Conservation (phyloP, 192 early-diverging fungal species). For the Entrophospora sp. region DNA sequence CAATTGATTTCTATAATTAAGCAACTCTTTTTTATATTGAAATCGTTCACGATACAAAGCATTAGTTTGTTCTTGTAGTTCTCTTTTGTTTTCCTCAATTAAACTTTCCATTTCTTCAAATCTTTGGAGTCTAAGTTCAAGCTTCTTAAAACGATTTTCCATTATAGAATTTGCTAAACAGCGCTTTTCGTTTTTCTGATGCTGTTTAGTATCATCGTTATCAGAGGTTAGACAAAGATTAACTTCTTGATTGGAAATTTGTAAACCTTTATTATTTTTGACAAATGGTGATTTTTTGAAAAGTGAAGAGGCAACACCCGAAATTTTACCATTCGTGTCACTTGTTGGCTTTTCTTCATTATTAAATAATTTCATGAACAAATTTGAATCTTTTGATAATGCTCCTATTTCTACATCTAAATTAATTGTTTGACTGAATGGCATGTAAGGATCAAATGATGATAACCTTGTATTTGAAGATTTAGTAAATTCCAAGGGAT, state of each 20-base stretch:
- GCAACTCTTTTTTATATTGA: constrained; percentile 41
- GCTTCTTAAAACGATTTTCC: constrained; percentile 78
- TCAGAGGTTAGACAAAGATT: constrained; percentile 89
- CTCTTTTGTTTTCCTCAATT: constrained; percentile 76
- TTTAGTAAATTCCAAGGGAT: constrained; percentile 49
- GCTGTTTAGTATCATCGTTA: constrained; percentile 65
- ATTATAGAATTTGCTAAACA: constrained; percentile 71
- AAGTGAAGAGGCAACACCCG: constrained; percentile 76
- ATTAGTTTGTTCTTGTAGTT: constrained; percentile 62
- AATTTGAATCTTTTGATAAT: no score
- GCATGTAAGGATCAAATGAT: constrained; percentile 59
- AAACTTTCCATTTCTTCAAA: constrained; percentile 86
- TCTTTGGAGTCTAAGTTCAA: constrained; percentile 87
- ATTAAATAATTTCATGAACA: no score
- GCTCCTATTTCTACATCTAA: constrained; percentile 86
- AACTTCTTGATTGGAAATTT: constrained; percentile 46
- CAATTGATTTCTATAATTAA: constrained; percentile 30
- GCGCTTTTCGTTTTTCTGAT: constrained; percentile 82
- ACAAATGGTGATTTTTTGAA: constrained; percentile 51
- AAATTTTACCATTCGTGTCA: constrained; percentile 80
- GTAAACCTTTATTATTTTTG: constrained; percentile 9
- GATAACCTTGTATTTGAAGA: constrained; percentile 46
- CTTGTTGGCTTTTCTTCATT: constrained; percentile 76
- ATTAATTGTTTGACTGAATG: constrained; percentile 77
- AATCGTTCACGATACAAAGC: constrained; percentile 52